phyloP scores from a whole-genome alignment of 192 early-diverging fungal species.

The Gryganskiella cystojenkinii region DNA sequence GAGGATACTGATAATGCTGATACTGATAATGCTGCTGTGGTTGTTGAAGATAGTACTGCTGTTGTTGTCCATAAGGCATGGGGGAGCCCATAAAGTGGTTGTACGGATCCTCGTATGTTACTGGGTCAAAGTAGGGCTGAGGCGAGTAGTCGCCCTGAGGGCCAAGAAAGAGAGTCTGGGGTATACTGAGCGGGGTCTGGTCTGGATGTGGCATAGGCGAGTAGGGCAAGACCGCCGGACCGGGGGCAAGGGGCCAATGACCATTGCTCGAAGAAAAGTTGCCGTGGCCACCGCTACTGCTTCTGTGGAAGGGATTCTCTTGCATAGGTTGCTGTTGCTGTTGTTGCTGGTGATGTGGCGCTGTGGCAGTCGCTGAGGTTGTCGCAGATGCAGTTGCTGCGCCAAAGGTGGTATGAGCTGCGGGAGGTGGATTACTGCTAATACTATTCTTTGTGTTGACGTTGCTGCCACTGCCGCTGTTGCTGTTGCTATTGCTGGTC shows the following conservation, averaged over 20 bases:
- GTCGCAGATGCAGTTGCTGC: background rate
- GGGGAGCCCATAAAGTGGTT: slow-evolving; percentile 13
- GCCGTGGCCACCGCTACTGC: slow-evolving; percentile 18
- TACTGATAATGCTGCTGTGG: background rate
- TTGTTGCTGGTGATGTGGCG: slow-evolving; percentile 16
- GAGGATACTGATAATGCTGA: slow-evolving; percentile 18
- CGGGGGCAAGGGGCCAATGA: no score
- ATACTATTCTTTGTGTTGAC: no score
- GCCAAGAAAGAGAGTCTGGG: slow-evolving; percentile 39
- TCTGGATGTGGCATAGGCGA: slow-evolving; percentile 20
- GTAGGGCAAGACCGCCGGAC: slow-evolving; percentile 6
- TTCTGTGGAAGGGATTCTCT: slow-evolving; percentile 8
- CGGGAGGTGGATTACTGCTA: no score
- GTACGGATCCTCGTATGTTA: slow-evolving; percentile 6
- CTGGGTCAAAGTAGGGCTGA: slow-evolving; percentile 5
- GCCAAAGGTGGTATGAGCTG: no score
- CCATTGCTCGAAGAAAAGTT: background rate
- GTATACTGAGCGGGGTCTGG: slow-evolving; percentile 50
- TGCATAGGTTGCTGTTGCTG: slow-evolving; percentile 4
- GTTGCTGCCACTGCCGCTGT: no score
- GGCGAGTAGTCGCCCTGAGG: slow-evolving; percentile 19
- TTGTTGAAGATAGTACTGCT: background rate
- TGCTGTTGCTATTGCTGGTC: slow-evolving; percentile 10
- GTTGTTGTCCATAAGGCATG: slow-evolving; percentile 1
- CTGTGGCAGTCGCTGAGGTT: no score